phyloP scores from a whole-genome alignment of 768 basidiomycete genomes.

The Pleurotus cornucopiae region DNA sequence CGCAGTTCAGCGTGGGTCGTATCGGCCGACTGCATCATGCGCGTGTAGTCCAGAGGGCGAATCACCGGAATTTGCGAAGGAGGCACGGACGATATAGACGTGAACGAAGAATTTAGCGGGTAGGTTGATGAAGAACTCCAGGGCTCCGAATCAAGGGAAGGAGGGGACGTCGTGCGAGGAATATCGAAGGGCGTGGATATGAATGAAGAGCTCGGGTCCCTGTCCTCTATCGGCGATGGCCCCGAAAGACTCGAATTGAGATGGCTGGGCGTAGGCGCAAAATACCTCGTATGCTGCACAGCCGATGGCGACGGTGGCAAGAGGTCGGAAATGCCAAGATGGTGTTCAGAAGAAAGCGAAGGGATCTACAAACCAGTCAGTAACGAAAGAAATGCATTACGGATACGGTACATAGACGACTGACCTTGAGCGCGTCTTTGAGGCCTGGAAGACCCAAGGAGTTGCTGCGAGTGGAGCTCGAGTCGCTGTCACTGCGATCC shows the following conservation, averaged over 20 bases:
- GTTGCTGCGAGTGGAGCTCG: slow-evolving; percentile 26
- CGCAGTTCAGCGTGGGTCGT: slow-evolving; percentile 68
- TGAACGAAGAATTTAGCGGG: slow-evolving; percentile 25
- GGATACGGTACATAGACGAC: neutral
- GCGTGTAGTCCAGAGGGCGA: slow-evolving; percentile 65
- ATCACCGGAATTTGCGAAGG: slow-evolving; percentile 40
- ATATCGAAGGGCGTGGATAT: slow-evolving; percentile 22
- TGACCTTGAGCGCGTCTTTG: slow-evolving; percentile 72
- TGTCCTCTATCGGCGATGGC: slow-evolving; percentile 16
- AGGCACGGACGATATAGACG: slow-evolving; percentile 23
- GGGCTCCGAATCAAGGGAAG: slow-evolving; percentile 20
- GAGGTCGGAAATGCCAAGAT: slow-evolving; percentile 62
- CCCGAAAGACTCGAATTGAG: slow-evolving; percentile 24
- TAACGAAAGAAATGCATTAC: neutral
- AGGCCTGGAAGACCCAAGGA: slow-evolving; percentile 49
- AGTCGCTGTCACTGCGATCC: slow-evolving; percentile 46
- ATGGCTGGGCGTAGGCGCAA: slow-evolving; percentile 32
- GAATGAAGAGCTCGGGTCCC: neutral
- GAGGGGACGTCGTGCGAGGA: slow-evolving; percentile 27
- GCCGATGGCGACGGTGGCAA: slow-evolving; percentile 71
- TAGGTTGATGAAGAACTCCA: slow-evolving; percentile 19
- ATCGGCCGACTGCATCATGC: slow-evolving; percentile 44
- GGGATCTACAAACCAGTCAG: slow-evolving; percentile 43
- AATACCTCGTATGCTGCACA: slow-evolving; percentile 31
- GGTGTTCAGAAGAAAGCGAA: slow-evolving; percentile 64